Evolutionary conservation across 1,284 basidiomycete species (phyloP).

Genomic region (Apiotrichum porosum): DNA sequence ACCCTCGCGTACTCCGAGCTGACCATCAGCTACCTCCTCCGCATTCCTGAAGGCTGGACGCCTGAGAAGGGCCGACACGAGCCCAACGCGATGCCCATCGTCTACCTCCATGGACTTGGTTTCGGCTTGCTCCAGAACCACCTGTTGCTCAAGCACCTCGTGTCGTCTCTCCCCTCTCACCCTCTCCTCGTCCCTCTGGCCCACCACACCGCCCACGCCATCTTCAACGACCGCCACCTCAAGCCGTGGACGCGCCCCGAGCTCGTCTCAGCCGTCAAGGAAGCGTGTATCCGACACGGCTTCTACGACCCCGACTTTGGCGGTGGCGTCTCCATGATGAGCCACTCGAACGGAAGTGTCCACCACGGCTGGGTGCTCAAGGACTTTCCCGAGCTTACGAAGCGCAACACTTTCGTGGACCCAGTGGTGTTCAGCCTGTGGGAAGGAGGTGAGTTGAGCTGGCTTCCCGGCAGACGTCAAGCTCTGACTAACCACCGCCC

Average conservation of each 20-base stretch:
- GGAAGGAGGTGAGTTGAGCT: conserved; percentile 64
- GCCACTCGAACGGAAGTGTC: conserved; percentile 67
- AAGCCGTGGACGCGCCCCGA: conserved; percentile 62
- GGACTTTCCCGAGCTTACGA: conserved; percentile 61
- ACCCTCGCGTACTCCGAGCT: too few relatives aligned
- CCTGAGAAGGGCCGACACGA: conserved; percentile 40
- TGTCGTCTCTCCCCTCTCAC: conserved; percentile 56
- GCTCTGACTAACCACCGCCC: background rate
- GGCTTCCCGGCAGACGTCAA: background rate
- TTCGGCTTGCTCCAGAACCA: conserved; percentile 45
- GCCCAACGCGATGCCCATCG: conserved; percentile 59
- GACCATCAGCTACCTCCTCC: conserved; percentile 62
- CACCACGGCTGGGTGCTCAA: conserved; percentile 60
- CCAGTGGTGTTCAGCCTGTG: conserved; percentile 76
- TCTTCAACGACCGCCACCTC: conserved; percentile 70
- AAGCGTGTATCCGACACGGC: conserved; percentile 59
- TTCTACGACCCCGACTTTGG: conserved; percentile 50
- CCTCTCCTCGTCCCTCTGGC: conserved; percentile 75
- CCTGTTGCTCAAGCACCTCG: conserved; percentile 46
- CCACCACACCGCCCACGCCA: conserved; percentile 75
- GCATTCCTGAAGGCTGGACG: conserved; percentile 64
- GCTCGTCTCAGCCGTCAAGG: conserved; percentile 58
- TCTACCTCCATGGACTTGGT: conserved; percentile 83
- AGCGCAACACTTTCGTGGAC: conserved; percentile 79
- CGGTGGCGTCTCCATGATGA: conserved; percentile 67